A percentile compares a stretch with the other conserved stretches of the same genome.
phyloP scores from a whole-genome alignment of 2,329 filamentous ascomycete genomes.

The Aspergillus thermomutatus region DNA sequence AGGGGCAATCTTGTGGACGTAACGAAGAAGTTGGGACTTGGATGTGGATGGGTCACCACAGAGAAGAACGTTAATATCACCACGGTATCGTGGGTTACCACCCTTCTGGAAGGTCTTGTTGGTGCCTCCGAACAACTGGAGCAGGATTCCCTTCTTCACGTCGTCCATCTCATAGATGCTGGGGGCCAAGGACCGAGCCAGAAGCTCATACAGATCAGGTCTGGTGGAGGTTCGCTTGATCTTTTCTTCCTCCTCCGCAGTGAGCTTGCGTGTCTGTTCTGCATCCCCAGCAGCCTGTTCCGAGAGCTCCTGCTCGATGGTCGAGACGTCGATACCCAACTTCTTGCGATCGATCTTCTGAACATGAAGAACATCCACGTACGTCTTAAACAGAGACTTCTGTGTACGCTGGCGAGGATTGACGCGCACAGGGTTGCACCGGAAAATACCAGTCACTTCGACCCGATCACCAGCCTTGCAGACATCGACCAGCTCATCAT shows the following conservation, averaged over 20 bases:
- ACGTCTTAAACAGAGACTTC: constrained; percentile 97
- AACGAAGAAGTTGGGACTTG: constrained; percentile 91
- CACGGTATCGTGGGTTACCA: constrained; percentile 90
- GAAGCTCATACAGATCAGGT: constrained; percentile 86
- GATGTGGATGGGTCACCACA: constrained; percentile 96
- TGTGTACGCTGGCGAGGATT: constrained; percentile 90
- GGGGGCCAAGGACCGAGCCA: constrained; percentile 85
- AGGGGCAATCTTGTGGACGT: constrained; percentile 96
- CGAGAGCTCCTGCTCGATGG: constrained; percentile 77
- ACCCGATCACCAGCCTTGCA: constrained; percentile 97
- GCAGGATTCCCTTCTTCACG: constrained; percentile 95
- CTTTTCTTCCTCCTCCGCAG: constrained; percentile 80
- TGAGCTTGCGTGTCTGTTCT: constrained; percentile 80
- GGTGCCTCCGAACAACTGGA: constrained; percentile 94
- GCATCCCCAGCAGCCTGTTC: constrained; percentile 68
- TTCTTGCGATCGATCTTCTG: constrained; percentile 96
- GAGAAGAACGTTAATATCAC: constrained; percentile 94
- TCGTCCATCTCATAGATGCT: constrained; percentile 98
- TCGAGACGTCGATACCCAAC: constrained; percentile 85
- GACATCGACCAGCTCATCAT: constrained; percentile 94
- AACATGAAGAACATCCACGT: constrained; percentile 90
- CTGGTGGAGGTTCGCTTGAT: constrained; percentile 78
- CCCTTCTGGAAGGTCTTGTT: constrained; percentile 98
- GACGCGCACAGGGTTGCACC: constrained; percentile 86
- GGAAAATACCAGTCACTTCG: constrained; percentile 94